Evolutionary conservation across 1,284 basidiomycete species (phyloP).

Genomic region (Salmacisia buchloeana): DNA sequence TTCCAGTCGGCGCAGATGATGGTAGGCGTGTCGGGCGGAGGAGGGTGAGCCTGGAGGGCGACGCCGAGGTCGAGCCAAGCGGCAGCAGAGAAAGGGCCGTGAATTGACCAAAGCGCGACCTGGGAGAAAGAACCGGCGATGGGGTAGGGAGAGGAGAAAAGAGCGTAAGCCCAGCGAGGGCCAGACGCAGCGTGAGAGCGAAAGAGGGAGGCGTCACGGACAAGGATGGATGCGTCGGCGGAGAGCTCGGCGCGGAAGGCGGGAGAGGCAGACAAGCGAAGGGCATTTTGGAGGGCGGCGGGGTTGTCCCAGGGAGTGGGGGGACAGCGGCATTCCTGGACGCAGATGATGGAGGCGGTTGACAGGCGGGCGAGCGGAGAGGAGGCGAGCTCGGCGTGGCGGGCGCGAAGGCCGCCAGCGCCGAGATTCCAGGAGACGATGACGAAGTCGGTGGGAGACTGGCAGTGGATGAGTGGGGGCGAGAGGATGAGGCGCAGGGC

Average conservation of each 20-base stretch:
- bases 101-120: background rate
- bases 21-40: background rate
- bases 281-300: background rate
- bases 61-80: background rate
- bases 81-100: background rate
- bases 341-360: too few species aligned
- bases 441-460: too few species aligned
- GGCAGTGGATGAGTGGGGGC: too few species aligned
- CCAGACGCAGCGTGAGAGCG: background rate
- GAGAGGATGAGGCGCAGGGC: too few species aligned
- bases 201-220: background rate
- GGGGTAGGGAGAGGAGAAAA: background rate
- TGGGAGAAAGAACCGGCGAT: background rate
- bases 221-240: background rate
- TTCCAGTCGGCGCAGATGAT: background rate
- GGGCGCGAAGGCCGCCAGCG: background rate
- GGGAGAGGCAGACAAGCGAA: background rate
- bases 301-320: background rate
- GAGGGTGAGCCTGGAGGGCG: background rate
- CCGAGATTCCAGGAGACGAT: too few species aligned
- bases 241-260: background rate
- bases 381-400: too few species aligned
- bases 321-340: background rate
- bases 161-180: background rate
- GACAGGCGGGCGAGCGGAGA: too few species aligned